Conservation (phyloP, 768 basidiomycete species). For the Cystobasidium onofrii region DNA sequence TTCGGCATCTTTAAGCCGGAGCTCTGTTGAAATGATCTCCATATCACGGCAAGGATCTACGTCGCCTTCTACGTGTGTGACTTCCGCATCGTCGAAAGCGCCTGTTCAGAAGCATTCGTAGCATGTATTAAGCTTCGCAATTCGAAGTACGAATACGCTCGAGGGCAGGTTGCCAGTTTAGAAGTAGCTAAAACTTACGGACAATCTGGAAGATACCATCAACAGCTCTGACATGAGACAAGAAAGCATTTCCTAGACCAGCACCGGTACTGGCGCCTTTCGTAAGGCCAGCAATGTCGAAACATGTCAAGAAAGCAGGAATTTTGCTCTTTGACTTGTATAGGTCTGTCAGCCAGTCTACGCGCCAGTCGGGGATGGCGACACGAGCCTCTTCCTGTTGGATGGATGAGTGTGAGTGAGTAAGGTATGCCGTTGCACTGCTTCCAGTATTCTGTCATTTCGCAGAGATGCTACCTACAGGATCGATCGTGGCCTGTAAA, state of each 20-base stretch:
- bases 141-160: too few relatives aligned
- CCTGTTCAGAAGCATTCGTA: conserved; percentile 2
- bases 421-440: neutral
- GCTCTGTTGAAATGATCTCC: conserved; percentile 90
- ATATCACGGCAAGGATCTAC: conserved; percentile 93
- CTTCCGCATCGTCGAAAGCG: conserved; percentile 97
- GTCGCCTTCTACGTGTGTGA: conserved; percentile 97
- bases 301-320: conserved; percentile 91
- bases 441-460: too few relatives aligned
- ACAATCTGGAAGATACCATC: conserved; percentile 99
- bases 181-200: conserved; percentile 47
- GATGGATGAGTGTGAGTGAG: conserved; percentile 47
- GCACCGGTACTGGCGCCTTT: conserved; percentile 98
- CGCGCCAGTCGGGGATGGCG: conserved; percentile 84
- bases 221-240: conserved; percentile 94
- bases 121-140: too few relatives aligned
- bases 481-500: conserved; percentile 1
- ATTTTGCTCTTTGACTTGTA: conserved; percentile 85
- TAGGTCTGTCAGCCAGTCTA: conserved; percentile 82
- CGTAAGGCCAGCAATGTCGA: conserved; percentile 96
- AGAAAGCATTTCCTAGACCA: conserved; percentile 92
- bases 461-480: neutral
- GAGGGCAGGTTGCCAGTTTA: neutral
- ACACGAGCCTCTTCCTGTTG: conserved; percentile 81
- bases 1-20: conserved; percentile 93